Evolutionary conservation across 345 rosid species (phyloP), one percentile per base, ranked within the genome.

Genomic region (Citrus hindsii): DNA sequence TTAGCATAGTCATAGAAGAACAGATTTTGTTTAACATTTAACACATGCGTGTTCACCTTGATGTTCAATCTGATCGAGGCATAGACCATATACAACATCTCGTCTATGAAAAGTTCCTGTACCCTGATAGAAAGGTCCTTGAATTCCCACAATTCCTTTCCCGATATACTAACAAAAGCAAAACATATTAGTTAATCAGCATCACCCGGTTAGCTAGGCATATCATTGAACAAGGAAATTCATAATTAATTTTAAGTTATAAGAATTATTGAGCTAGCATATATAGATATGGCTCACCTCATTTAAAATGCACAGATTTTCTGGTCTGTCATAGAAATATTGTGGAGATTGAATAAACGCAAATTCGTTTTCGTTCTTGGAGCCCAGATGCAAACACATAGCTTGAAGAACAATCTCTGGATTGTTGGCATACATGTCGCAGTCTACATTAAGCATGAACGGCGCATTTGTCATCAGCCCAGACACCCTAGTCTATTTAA

Each of bases 391-490:
- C 13, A 85, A 63, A 72, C 94, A 92, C 85, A 87, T 83, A 22
- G 96, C 92, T 48, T 84, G 88, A 16, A 70, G 67, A 71, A 90
- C 69, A 62, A 87, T 80, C 10, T 86, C 71, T 5, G 95, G 87
- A 77, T 90, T 89, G 76, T 90, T 87, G 1, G 28, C 92, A 62
- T 66, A 93, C 92, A 87, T 91, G 71, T 93, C 97, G 28, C 97
- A 94, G 71, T 94, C 97, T n/a, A 94, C 88, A 76, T 93, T 94
- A 60, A 93, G 74, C 87, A 93, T 89, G 85, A 83, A 84, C 0
- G 96, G 92, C 4, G 98, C 93, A 68, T 92, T 92, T 14, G 92
- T 90, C 88, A 91, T 83, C 81, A 89, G n/a, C 24, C 96, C 97
- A 1, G 97, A 94, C 1, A 90, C 92, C 70, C 96, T 79, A 9